A percentile compares a stretch with the other conserved stretches of the same genome.
phyloP scores from a whole-genome alignment of 768 basidiomycete genomes.

The Xerocomus brunneocitrinus region DNA sequence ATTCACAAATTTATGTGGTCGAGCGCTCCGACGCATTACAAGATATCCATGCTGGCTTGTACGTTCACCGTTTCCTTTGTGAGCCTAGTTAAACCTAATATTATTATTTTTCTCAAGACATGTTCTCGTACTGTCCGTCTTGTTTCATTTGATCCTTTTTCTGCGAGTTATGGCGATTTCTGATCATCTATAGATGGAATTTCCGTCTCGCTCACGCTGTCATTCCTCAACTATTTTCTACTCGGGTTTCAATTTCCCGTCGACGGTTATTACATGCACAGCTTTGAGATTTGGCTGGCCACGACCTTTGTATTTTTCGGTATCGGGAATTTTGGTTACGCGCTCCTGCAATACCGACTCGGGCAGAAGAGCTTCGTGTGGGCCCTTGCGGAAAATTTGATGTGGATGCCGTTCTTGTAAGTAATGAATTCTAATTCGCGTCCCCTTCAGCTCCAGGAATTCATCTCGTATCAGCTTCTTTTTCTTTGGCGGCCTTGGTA shows the following conservation, averaged over 20 bases:
- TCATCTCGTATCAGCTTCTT: conserved; percentile 34
- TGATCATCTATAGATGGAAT: conserved; percentile 40
- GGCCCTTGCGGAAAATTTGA: conserved; percentile 24
- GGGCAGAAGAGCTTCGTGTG: conserved; percentile 36
- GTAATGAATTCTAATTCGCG: conserved; percentile 1
- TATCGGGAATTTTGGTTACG: conserved; percentile 65
- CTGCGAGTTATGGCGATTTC: not conserved
- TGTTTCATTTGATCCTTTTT: not conserved
- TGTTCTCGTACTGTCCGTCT: conserved; percentile 49
- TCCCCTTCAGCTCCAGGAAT: not conserved
- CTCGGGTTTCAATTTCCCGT: conserved; percentile 70
- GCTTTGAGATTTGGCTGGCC: conserved; percentile 78
- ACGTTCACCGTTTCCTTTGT: conserved; percentile 18
- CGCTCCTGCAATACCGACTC: conserved; percentile 68
- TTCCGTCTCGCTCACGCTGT: conserved; percentile 61
- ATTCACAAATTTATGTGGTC: conserved; percentile 76
- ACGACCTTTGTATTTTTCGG: conserved; percentile 76
- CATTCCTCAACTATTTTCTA: conserved; percentile 67
- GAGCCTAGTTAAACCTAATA: conserved; percentile 1
- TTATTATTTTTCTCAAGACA: conserved; percentile 27
- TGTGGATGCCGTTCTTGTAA: conserved; percentile 37
- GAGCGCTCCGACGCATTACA: conserved; percentile 73
- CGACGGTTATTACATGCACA: conserved; percentile 73
- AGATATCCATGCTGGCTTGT: conserved; percentile 60
- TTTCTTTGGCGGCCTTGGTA: conserved; percentile 54